phyloP scores from a whole-genome alignment of 2,329 filamentous ascomycete species.

The Hypocreales sp. region DNA sequence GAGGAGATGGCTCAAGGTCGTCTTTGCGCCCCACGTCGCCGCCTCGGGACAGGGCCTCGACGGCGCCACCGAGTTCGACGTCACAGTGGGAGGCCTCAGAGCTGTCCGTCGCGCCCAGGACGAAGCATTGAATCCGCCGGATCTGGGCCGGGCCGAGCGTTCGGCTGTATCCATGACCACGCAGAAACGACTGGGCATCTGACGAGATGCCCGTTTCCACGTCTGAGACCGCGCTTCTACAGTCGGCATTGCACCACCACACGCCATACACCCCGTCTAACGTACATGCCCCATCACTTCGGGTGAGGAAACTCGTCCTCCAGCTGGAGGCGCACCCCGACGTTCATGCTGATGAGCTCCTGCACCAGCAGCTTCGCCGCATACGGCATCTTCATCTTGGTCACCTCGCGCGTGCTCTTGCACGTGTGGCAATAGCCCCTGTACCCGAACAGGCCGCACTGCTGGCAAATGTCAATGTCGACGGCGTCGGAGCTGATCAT shows the following conservation, averaged over 20 bases:
- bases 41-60: conserved; percentile 31
- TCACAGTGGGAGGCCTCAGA: conserved; percentile 49
- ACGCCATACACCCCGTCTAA: conserved; percentile 1
- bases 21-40: conserved; percentile 67
- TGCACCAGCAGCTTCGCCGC: conserved; percentile 92
- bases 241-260: neutral
- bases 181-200: too few species aligned
- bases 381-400: conserved; percentile 93
- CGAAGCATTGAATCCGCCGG: too few species aligned
- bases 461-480: conserved; percentile 84
- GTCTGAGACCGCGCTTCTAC: too few species aligned
- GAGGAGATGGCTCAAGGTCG: conserved; percentile 71
- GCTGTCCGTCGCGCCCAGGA: conserved; percentile 5
- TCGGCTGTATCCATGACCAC: too few species aligned
- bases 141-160: too few species aligned
- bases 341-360: conserved; percentile 96
- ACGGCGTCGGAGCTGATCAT: conserved; percentile 92
- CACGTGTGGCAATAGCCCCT: conserved; percentile 91
- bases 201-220: too few species aligned
- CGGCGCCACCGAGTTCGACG: conserved; percentile 55
- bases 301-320: conserved; percentile 83
- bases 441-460: conserved; percentile 90
- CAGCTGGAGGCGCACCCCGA: conserved; percentile 79
- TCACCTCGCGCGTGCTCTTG: conserved; percentile 67
- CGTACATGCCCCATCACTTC: conserved; percentile 10